Percentiles rank a stretch among this genome's conserved stretches.
Evolutionary conservation across 805 yeast species (phyloP).

Genomic region (Yamadazyma sp.): DNA sequence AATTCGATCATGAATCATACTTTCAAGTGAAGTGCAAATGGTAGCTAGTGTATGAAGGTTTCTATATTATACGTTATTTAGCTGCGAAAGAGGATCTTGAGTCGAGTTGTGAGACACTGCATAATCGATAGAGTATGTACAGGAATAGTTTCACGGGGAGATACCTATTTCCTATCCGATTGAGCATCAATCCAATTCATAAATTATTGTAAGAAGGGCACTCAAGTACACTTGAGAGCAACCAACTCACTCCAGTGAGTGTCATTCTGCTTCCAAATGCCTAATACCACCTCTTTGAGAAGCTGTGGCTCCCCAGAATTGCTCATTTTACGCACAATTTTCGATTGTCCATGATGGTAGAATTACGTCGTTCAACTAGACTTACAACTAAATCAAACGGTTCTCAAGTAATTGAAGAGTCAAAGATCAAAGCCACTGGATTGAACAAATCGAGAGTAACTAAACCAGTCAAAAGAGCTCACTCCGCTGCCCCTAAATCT

Average conservation of each 20-base stretch:
- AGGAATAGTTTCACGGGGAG: too few species aligned
- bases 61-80: constrained; percentile 1
- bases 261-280: too few species aligned
- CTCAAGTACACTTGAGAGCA: too few species aligned
- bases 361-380: constrained; percentile 40
- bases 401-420: constrained; percentile 14
- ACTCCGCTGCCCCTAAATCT: constrained; percentile 15
- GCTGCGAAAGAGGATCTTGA: too few species aligned
- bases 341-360: constrained; percentile 25
- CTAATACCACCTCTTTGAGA: too few species aligned
- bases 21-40: background rate
- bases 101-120: too few species aligned
- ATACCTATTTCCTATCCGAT: too few species aligned
- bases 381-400: constrained; percentile 18
- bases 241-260: background rate
- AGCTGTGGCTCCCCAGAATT: constrained; percentile 2
- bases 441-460: constrained; percentile 8
- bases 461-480: constrained; percentile 19
- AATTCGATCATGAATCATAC: too few species aligned
- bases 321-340: constrained; percentile 5
- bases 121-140: too few species aligned
- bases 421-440: constrained; percentile 3
- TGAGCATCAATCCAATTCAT: too few species aligned
- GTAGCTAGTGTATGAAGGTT: background rate
- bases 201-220: too few species aligned